A percentile compares a stretch with the other conserved stretches of the same genome.
Evolutionary conservation across 2,329 filamentous ascomycete species (phyloP).

Genomic region (Pezicula carpinea): DNA sequence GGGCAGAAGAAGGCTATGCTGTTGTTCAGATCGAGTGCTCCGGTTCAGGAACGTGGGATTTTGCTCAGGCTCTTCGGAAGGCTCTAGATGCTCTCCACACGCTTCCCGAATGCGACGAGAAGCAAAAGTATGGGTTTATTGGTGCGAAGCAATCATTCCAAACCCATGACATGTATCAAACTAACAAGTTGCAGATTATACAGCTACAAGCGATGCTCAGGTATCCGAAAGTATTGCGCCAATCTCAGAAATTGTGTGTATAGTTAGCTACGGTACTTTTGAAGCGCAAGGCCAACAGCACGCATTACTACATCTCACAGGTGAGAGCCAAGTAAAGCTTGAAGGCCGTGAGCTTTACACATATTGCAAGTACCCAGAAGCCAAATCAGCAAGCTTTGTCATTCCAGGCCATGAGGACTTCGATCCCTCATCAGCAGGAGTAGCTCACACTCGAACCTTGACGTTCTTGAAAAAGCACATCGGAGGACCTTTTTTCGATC

Average conservation of each 20-base stretch:
- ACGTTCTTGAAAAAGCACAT: slow-evolving; percentile 60
- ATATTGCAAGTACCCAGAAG: slow-evolving; percentile 1
- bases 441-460: slow-evolving; percentile 58
- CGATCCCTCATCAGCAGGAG: slow-evolving; percentile 40
- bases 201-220: too few species aligned
- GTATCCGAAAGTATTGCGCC: too few species aligned
- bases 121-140: too few species aligned
- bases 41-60: too few species aligned
- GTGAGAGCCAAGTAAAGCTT: not conserved
- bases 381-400: slow-evolving; percentile 9
- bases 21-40: slow-evolving; percentile 19
- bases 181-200: too few species aligned
- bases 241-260: too few species aligned
- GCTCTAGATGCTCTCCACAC: not conserved
- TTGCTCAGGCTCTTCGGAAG: not conserved
- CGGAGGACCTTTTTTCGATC: slow-evolving; percentile 64
- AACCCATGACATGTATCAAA: too few species aligned
- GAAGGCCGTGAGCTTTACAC: not conserved
- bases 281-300: too few species aligned
- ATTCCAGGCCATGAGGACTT: slow-evolving; percentile 5
- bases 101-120: not conserved
- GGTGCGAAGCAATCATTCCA: too few species aligned
- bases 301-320: slow-evolving; percentile 2
- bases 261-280: too few species aligned
- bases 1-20: slow-evolving; percentile 33